These are phyloP conservation scores for Epichloe elymi DNA, from an alignment of 2,329 filamentous ascomycete species.

Conservation along the genomic window DNA sequence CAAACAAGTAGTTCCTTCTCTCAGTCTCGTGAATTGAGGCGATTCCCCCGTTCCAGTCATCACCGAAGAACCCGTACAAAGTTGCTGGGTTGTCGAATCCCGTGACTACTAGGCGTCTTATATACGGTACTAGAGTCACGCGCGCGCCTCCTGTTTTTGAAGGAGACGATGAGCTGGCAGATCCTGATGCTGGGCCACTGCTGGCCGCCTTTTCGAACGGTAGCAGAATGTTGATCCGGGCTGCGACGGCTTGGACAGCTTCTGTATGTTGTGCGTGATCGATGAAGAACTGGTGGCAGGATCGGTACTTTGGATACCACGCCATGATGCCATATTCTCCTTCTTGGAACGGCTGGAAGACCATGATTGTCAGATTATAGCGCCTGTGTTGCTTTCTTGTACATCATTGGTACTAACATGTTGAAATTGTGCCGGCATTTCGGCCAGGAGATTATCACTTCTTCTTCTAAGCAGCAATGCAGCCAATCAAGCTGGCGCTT, in stretches of 20 bases:
- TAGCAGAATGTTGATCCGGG: conserved; percentile 82
- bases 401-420: conserved; percentile 8
- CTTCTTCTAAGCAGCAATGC: background rate
- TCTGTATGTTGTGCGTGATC: conserved; percentile 77
- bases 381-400: background rate
- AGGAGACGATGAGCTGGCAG: background rate
- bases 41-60: conserved; percentile 73
- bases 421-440: conserved; percentile 10
- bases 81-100: conserved; percentile 79
- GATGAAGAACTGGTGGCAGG: conserved; percentile 81
- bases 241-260: conserved; percentile 75
- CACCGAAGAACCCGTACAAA: conserved; percentile 94
- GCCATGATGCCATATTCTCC: conserved; percentile 67
- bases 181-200: conserved; percentile 8
- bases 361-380: background rate
- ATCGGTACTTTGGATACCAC: conserved; percentile 86
- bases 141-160: conserved; percentile 7
- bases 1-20: conserved; percentile 86
- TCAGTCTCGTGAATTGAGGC: conserved; percentile 79
- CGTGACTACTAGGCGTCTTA: conserved; percentile 79
- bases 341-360: conserved; percentile 28
- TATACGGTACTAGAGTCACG: conserved; percentile 59
- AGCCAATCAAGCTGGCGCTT: background rate
- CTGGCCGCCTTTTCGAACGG: conserved; percentile 59
- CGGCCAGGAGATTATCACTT: background rate